Evolutionary conservation across 2,329 filamentous ascomycete species (phyloP).

Genomic region (Diplodia corticola): DNA sequence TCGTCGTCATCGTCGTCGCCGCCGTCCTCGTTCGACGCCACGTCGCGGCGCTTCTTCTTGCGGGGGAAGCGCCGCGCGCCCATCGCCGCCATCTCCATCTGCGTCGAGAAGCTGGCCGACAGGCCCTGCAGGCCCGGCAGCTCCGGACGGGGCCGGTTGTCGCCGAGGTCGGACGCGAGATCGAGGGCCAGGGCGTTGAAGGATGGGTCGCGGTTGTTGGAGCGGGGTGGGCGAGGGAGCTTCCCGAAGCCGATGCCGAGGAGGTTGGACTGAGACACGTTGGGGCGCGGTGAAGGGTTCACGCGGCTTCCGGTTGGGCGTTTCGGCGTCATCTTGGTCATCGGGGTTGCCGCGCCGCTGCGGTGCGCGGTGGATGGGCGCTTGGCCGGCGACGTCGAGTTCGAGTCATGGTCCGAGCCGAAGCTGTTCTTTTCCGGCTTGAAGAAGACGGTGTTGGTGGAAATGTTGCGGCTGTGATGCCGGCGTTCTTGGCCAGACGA

Average conservation of each 20-base stretch:
- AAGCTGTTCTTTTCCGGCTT: constrained; percentile 63
- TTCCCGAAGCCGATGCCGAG: constrained; percentile 58
- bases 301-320: constrained; percentile 28
- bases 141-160: constrained; percentile 53
- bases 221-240: constrained; percentile 54
- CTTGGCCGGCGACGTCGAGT: constrained; percentile 38
- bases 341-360: constrained; percentile 39
- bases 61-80: constrained; percentile 25
- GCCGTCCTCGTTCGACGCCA: neutral
- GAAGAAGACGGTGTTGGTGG: constrained; percentile 81
- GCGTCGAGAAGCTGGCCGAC: constrained; percentile 72
- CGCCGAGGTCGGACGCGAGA: constrained; percentile 70
- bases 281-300: constrained; percentile 31
- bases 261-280: constrained; percentile 50
- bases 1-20: neutral
- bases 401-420: constrained; percentile 39
- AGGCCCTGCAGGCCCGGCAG: constrained; percentile 61
- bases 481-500: neutral
- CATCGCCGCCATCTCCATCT: constrained; percentile 46
- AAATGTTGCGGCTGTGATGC: constrained; percentile 67
- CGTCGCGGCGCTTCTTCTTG: neutral
- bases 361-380: constrained; percentile 31
- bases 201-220: constrained; percentile 55
- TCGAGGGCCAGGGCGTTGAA: constrained; percentile 64
- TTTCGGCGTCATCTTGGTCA: constrained; percentile 18